Percentiles rank a stretch among this genome's conserved stretches.
These are phyloP conservation scores for Lathyrus tuberosus DNA, from an alignment of 306 rosid genomes.

Conservation along the genomic window DNA sequence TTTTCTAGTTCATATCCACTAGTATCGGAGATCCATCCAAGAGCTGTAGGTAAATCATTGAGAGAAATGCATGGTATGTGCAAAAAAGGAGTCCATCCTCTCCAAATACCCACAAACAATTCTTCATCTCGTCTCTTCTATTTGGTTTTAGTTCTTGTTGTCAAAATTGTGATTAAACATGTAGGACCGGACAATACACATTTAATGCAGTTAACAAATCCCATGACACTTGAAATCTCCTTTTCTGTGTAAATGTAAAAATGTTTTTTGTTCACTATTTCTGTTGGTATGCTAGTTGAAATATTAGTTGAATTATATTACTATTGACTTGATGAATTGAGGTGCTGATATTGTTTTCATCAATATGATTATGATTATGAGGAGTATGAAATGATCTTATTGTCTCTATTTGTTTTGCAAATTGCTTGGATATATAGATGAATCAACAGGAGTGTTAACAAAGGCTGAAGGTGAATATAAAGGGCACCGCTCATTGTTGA, in stretches of 20 bases:
- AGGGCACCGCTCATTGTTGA: slow-evolving; percentile 83
- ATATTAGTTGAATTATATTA: slow-evolving; percentile 16
- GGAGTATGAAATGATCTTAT: slow-evolving; percentile 24
- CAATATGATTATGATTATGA: slow-evolving; percentile 25
- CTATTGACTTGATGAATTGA: slow-evolving; percentile 19
- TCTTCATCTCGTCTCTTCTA: background rate
- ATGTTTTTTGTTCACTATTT: slow-evolving; percentile 14
- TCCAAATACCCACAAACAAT: background rate
- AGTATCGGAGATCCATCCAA: too few relatives aligned
- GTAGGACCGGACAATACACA: background rate
- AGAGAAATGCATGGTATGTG: too few relatives aligned
- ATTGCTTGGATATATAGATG: slow-evolving; percentile 57
- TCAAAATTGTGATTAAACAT: background rate
- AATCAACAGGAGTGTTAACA: slow-evolving; percentile 76
- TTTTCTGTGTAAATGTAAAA: background rate
- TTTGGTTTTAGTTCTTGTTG: background rate
- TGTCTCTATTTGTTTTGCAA: slow-evolving; percentile 33
- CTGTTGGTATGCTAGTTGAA: slow-evolving; percentile 8
- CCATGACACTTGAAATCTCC: background rate
- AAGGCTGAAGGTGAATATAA: slow-evolving; percentile 91
- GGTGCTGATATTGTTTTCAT: slow-evolving; percentile 28
- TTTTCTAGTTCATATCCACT: too few relatives aligned
- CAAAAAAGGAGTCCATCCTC: too few relatives aligned
- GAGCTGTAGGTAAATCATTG: too few relatives aligned
- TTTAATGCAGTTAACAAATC: slow-evolving; percentile 1